These are phyloP conservation scores for Fagopyrum homotropicum DNA, from an alignment of 148 eudicot species.

Conservation along the genomic window DNA sequence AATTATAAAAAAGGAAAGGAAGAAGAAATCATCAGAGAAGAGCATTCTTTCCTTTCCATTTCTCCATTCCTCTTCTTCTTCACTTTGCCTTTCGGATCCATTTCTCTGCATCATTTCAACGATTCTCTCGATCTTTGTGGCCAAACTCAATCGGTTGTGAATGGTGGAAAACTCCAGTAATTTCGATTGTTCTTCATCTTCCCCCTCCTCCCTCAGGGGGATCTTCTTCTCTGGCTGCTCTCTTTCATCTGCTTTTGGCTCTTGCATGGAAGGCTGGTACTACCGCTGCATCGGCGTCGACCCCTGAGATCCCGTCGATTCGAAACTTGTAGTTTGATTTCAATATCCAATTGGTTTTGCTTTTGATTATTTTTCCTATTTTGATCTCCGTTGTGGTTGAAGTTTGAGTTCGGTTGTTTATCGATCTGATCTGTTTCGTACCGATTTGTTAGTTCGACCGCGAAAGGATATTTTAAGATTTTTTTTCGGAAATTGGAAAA, in stretches of 20 bases:
- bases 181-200: conserved; percentile 15
- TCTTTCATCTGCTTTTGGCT: conserved; percentile 30
- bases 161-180: conserved; percentile 23
- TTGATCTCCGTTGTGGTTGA: neutral
- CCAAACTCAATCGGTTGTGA: conserved; percentile 18
- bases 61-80: neutral
- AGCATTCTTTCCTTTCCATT: neutral
- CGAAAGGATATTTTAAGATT: neutral
- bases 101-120: neutral
- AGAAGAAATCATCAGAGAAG: neutral
- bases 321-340: neutral
- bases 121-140: neutral
- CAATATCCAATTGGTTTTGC: neutral
- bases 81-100: conserved; percentile 8
- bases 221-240: conserved; percentile 12
- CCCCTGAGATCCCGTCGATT: conserved; percentile 16
- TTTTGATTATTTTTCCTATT: neutral
- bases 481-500: neutral
- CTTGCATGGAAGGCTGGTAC: conserved; percentile 57
- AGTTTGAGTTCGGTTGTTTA: neutral
- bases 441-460: neutral
- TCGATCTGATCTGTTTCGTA: neutral
- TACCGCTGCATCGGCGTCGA: conserved; percentile 45
- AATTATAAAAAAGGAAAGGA: neutral
- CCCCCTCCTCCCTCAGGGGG: conserved; percentile 15